Base-by-base conservation (phyloP, 495 filamentous ascomycete species). In the Tuber magnatum region DNA sequence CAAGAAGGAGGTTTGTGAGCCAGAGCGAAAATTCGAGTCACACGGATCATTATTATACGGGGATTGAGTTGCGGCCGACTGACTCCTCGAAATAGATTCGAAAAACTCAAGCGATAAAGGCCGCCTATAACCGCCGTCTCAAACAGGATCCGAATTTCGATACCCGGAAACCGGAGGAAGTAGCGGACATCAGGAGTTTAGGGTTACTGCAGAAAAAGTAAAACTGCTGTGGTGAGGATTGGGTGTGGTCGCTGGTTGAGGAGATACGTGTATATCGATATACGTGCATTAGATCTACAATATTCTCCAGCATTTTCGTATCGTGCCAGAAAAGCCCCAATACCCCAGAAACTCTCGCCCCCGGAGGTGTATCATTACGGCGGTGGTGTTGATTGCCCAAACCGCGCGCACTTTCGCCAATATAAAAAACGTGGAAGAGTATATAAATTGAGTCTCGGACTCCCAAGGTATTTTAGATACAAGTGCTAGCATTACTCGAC, bases 51-150 rank as follows among this genome's bases (percentile, higher is more conserved):
- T 35, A 48, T 69, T 24, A n/a, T 51, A 75, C 77, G 32, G 41
- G 35, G 41, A 56, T 73, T 68, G 22, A 56, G 40, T 28, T 74
- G 71, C 71, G 75, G 44, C 77, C 56, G 8, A 41, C 76, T 69
- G 43, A 71, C 43, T 40, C 41, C 68, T 51, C 65, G 61, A 38
- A 44, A 82, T 82, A 99, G 94, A 90, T 88, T 80, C 88, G 92
- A 68, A 92, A 94, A 86, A 89, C 90, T 70, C 87, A 86, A 82
- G 88, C 88, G 75, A 86, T 99, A 77, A 94, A 97, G 86, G 88
- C 88, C 65, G 95, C 95, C 73, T 97, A 97, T 84, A 88, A 92
- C 81, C 93, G 92, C 84, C 89, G 91, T 41, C 89, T 93, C 84
- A 90, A 91, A 40, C 86, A 90, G 71, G 87, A 91, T 80, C 86